Base-by-base conservation (phyloP, 306 rosid species). In the Castanopsis chinensis region DNA sequence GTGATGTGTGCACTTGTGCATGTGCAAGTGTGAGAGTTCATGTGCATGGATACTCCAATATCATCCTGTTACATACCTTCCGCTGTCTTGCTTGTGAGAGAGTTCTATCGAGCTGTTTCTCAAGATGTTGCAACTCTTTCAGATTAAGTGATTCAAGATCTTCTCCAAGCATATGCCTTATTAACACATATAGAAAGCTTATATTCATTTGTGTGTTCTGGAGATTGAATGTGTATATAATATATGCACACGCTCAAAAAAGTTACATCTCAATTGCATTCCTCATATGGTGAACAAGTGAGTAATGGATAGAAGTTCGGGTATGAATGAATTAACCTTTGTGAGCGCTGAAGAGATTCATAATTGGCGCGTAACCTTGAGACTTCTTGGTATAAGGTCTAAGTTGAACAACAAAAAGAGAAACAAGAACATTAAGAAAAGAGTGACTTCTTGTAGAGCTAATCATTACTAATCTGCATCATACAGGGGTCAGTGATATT, bases 101-200 rank as follows among this genome's bases (percentile, higher is more conserved):
- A 4, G 94, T 91, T 80, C 4, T 76, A 20, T 89, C 97, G 21
- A 92, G 87, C 79, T 83, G 91, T 74, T 88, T 89, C 87, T 92
- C 97, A 14, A 92, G 92, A 45, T 37, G 72, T 55, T 82, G 74
- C 87, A 92, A 75, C 63, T 92, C 97, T 69, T 88, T 91, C 68
- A 87, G 32, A 77, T 75, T 78, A 64, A 92, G 94, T 37, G 81
- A 53, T 52, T 88, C 93, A 63, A 94, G 92, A 72, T 92, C 92
- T 89, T 94, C 96, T 81, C 98, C 98, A 33, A 67, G 85, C 70
- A 85, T 79, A 60, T 92, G 88, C 92, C 98, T 94, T 64, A 79
- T 65, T 23, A 53, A 25, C 4, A 53, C 25, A 20, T 5, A 10
- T 2, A 43, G 0, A 72, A 28, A 14, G 54, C 27, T n/a, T 8